Evolutionary conservation across 345 rosid genomes (phyloP), one percentile per base, ranked within the genome.

Genomic region (Microcos paniculata): DNA sequence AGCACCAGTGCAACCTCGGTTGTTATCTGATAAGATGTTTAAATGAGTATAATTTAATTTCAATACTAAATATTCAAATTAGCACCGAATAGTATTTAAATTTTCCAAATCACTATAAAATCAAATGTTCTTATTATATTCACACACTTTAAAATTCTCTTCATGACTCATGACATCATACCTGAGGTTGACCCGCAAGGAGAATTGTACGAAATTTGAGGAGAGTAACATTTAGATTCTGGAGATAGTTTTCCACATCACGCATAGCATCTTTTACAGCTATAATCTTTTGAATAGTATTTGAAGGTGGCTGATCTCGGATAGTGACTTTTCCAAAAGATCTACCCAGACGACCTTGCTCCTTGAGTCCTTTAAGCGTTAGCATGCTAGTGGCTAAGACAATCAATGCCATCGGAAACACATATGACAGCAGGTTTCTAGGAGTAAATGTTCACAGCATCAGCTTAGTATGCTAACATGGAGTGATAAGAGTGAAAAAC

Each of bases 111-210:
- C 38, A 48, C n/a, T 70, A 73, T 53, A 61, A 68, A 53, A 73
- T 3, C 42, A 68, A 23, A 77, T 62, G 28, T 45, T 66, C 48
- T 2, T 66, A 42, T 42, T 12, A 45, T 28, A 66, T 24, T 62
- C 8, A 1, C n/a, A 13, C 33, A 24, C n/a, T 12, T 15, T 38
- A 2, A 26, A 74, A 40, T 16, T 28, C 55, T 62, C 1, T 19
- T 57, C 46, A 9, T 4, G 40, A 51, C 48, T 70, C 62, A 68
- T 43, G 72, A 65, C 8, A 82, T 66, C 80, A 77, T 89, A 93
- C 99, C 99, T 95, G 96, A 82, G 99, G 96, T 58, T 95, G 96
- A 71, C 98, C 99, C 53, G 98, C 86, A 30, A 95, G 90, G 70
- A 93, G 74, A 79, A 95, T 85, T 2, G 96, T 83, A 18, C 97